Evolutionary conservation across 1,284 basidiomycete genomes (phyloP).

Genomic region (Cutaneotrichosporon arboriforme): DNA sequence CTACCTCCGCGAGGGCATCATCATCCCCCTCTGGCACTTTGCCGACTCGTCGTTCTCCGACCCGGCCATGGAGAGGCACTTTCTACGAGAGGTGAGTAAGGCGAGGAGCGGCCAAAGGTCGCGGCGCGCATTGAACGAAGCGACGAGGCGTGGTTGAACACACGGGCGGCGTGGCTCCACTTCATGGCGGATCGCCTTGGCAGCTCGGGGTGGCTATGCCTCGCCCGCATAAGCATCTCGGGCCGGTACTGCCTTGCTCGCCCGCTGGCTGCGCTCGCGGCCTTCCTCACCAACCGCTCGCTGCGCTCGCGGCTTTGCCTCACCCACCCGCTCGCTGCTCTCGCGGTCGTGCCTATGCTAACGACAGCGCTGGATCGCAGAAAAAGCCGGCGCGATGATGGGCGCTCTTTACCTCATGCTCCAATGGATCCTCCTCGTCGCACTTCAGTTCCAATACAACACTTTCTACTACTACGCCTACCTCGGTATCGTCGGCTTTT

Average conservation of each 20-base stretch:
- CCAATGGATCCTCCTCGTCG: constrained; percentile 34
- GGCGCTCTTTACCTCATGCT: constrained; percentile 36
- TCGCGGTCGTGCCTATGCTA: constrained; percentile 7
- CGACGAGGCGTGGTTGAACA: too few species aligned
- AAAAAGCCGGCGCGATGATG: constrained; percentile 12
- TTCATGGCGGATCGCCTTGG: too few species aligned
- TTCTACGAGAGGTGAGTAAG: constrained; percentile 34
- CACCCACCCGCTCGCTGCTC: constrained; percentile 30
- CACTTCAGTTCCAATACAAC: constrained; percentile 19
- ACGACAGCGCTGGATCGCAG: constrained; percentile 25
- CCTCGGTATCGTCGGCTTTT: constrained; percentile 32
- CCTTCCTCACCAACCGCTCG: too few species aligned
- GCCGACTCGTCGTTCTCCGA: constrained; percentile 42
- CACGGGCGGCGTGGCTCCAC: too few species aligned
- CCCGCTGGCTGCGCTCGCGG: constrained; percentile 11
- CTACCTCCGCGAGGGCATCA: not conserved
- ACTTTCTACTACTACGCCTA: constrained; percentile 32
- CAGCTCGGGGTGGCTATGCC: too few species aligned
- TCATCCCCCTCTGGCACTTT: constrained; percentile 26
- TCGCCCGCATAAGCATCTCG: too few species aligned
- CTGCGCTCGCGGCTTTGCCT: constrained; percentile 18
- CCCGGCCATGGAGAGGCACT: constrained; percentile 36
- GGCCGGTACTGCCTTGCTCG: too few species aligned
- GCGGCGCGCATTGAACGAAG: too few species aligned
- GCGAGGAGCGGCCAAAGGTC: too few species aligned